These are phyloP conservation scores for Clarireedia hainanense DNA, from an alignment of 2,329 filamentous ascomycete species.

Conservation along the genomic window DNA sequence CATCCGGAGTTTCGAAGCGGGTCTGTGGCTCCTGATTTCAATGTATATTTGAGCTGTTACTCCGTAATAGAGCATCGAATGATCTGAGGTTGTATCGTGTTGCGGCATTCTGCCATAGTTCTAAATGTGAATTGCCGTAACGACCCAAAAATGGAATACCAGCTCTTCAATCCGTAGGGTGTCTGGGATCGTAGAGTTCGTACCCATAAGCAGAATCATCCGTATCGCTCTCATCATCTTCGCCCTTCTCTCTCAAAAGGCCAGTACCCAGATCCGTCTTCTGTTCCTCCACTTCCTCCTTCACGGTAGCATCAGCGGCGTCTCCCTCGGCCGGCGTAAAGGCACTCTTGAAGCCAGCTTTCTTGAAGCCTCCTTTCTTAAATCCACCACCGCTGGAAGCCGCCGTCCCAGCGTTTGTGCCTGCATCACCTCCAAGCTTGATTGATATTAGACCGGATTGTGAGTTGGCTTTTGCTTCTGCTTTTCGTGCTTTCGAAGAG, in stretches of 20 bases:
- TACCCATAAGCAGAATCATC: conserved; percentile 38
- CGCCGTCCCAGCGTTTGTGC: conserved; percentile 13
- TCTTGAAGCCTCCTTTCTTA: conserved; percentile 69
- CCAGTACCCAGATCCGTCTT: conserved; percentile 12
- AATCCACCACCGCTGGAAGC: conserved; percentile 37
- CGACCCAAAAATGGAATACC: too few relatives aligned
- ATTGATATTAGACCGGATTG: conserved; percentile 57
- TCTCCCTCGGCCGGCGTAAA: conserved; percentile 49
- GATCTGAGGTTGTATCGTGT: too few relatives aligned
- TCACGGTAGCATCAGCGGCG: conserved; percentile 35
- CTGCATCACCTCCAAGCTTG: conserved; percentile 43
- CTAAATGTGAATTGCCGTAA: too few relatives aligned
- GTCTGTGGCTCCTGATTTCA: too few relatives aligned
- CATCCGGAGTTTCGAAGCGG: too few relatives aligned
- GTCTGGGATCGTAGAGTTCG: conserved; percentile 55
- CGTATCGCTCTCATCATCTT: conserved; percentile 50
- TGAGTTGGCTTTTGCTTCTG: conserved; percentile 59
- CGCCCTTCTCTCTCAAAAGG: conserved; percentile 27
- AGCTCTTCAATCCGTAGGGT: conserved; percentile 48
- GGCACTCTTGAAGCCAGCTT: conserved; percentile 74
- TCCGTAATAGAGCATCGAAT: too few relatives aligned
- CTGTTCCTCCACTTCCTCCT: conserved; percentile 26
- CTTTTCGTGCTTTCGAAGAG: conserved; percentile 56
- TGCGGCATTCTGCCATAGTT: too few relatives aligned
- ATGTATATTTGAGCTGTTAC: too few relatives aligned